Conservation (phyloP, 805 yeast species). For the Barnettozyma sucrosica region DNA sequence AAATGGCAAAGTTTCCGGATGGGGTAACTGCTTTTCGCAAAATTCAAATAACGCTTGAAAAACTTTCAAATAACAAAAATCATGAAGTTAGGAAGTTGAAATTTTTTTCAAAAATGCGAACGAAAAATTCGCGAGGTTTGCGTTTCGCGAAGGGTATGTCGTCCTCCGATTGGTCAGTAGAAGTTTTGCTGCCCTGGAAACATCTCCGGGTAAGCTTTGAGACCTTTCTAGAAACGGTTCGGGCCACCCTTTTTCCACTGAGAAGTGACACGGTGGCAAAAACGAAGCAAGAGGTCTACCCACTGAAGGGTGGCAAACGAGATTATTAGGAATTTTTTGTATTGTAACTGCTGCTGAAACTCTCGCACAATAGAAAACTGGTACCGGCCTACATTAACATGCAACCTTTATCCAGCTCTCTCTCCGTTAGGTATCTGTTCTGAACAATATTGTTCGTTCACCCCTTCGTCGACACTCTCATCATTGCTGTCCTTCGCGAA, state of each 20-base stretch:
- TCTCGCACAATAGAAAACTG: neutral
- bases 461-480: neutral
- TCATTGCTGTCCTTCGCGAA: neutral
- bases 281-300: neutral
- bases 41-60: neutral
- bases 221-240: neutral
- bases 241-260: neutral
- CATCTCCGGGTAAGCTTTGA: neutral
- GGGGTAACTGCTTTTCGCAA: slow-evolving; percentile 3
- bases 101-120: neutral
- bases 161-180: slow-evolving; percentile 1
- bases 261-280: slow-evolving; percentile 1
- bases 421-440: neutral
- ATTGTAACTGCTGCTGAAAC: neutral
- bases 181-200: neutral
- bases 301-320: neutral
- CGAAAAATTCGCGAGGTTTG: neutral
- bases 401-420: neutral
- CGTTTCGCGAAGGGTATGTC: slow-evolving; percentile 1
- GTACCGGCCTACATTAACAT: neutral
- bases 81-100: neutral
- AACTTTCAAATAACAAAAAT: slow-evolving; percentile 3
- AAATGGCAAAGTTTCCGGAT: slow-evolving; percentile 1
- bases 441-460: neutral
- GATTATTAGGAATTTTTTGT: neutral